Conservation (phyloP, 2,329 filamentous ascomycete species). For the Pyricularia sp. region DNA sequence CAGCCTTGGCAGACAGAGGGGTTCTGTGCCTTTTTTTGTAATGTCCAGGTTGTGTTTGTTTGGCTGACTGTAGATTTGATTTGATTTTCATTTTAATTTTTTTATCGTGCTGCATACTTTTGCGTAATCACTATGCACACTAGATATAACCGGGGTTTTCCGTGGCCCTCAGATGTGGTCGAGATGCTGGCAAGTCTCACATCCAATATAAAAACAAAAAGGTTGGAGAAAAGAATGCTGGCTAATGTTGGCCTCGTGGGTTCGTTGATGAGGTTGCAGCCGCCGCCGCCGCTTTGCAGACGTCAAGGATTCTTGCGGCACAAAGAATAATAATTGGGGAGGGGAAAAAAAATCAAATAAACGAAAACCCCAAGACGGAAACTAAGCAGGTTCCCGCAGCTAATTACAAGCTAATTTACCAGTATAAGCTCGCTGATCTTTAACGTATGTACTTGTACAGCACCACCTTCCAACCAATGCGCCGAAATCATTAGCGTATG, state of each 20-base stretch:
- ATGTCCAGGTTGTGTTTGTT: not conserved
- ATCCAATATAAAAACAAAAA: not conserved
- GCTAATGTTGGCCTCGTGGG: not conserved
- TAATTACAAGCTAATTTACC: not conserved
- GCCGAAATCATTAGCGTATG: not conserved
- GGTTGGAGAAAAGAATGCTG: not conserved
- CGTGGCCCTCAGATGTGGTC: not conserved
- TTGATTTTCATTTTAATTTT: not conserved
- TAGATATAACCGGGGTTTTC: not conserved
- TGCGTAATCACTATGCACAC: not conserved
- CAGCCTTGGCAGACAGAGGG: not conserved
- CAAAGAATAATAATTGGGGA: not conserved
- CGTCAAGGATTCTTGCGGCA: not conserved
- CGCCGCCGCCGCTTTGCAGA: not conserved
- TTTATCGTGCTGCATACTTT: not conserved
- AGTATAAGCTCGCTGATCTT: not conserved
- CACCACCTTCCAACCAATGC: not conserved
- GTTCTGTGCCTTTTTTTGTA: not conserved
- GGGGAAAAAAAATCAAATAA: not conserved
- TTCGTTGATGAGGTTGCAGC: not conserved
- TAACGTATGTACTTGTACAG: not conserved
- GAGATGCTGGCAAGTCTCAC: not conserved
- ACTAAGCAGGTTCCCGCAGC: not conserved
- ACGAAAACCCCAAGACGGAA: not conserved
- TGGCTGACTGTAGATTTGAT: too few species aligned